phyloP scores from a whole-genome alignment of 306 rosid genomes.

The Herpetospermum pedunculosum region DNA sequence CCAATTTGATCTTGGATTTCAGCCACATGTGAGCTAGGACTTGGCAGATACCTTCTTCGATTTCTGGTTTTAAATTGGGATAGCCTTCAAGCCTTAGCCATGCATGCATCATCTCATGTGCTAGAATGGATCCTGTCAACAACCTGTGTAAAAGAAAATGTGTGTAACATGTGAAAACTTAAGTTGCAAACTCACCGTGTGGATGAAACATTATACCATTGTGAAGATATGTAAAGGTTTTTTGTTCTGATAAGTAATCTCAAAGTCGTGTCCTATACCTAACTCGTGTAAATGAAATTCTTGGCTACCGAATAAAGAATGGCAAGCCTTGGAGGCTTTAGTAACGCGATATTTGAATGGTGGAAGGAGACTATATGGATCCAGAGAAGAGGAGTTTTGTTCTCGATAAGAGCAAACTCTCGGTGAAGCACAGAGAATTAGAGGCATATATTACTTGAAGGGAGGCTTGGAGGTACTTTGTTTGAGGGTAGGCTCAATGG shows the following conservation, averaged over 20 bases:
- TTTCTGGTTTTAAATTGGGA: conserved; percentile 65
- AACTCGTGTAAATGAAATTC: not conserved
- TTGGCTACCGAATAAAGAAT: not conserved
- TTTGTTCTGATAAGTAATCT: not conserved
- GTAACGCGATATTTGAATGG: not conserved
- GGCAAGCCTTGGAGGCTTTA: not conserved
- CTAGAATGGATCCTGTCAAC: conserved; percentile 86
- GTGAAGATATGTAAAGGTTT: not conserved
- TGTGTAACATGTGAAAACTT: conserved; percentile 12
- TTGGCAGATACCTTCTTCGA: conserved; percentile 99
- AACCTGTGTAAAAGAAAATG: conserved; percentile 29
- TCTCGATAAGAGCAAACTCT: no score
- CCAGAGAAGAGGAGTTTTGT: no score
- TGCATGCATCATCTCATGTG: conserved; percentile 99
- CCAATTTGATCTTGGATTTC: conserved; percentile 56
- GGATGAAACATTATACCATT: not conserved
- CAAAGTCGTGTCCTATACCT: not conserved
- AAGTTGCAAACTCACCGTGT: conserved; percentile 40
- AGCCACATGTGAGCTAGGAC: conserved; percentile 96
- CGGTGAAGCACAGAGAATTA: no score
- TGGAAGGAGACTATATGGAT: not conserved
- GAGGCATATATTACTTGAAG: no score
- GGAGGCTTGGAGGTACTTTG: no score
- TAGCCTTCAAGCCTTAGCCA: conserved; percentile 93
- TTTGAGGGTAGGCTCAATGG: no score